Conservation (phyloP, 345 rosid species). For the Ceriops zippeliana region DNA sequence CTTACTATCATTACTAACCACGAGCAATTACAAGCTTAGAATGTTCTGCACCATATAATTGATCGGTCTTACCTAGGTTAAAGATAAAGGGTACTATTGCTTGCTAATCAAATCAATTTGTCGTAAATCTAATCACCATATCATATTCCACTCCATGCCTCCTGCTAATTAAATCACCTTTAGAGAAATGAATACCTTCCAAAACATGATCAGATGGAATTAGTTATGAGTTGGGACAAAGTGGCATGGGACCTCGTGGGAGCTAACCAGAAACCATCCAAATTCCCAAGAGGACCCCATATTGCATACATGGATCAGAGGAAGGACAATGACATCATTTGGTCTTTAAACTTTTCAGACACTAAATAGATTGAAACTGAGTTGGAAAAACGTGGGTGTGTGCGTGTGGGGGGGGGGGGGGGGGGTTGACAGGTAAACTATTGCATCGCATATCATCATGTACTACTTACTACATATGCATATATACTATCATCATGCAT, state of each 20-base stretch:
- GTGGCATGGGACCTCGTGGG: background rate
- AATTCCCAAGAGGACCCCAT: constrained; percentile 8
- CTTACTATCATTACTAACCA: no score
- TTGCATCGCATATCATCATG: background rate
- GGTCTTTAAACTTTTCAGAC: constrained; percentile 43
- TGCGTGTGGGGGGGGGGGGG: background rate
- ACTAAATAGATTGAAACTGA: constrained; percentile 6
- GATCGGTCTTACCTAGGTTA: no score
- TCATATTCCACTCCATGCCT: no score
- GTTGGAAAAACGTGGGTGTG: no score
- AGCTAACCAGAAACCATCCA: background rate
- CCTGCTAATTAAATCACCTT: no score
- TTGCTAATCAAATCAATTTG: no score
- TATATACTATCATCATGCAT: constrained; percentile 5
- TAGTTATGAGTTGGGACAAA: background rate
- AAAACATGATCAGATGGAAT: background rate
- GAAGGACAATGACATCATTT: constrained; percentile 25
- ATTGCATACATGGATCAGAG: constrained; percentile 6
- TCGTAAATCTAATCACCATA: no score
- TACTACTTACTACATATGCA: background rate
- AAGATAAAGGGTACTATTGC: no score
- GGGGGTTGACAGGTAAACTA: constrained; percentile 10
- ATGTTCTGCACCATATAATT: no score
- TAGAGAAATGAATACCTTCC: background rate
- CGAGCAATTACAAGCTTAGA: no score